These are phyloP conservation scores for Colletotrichum sidae DNA, from an alignment of 2,329 filamentous ascomycete species.

Conservation along the genomic window DNA sequence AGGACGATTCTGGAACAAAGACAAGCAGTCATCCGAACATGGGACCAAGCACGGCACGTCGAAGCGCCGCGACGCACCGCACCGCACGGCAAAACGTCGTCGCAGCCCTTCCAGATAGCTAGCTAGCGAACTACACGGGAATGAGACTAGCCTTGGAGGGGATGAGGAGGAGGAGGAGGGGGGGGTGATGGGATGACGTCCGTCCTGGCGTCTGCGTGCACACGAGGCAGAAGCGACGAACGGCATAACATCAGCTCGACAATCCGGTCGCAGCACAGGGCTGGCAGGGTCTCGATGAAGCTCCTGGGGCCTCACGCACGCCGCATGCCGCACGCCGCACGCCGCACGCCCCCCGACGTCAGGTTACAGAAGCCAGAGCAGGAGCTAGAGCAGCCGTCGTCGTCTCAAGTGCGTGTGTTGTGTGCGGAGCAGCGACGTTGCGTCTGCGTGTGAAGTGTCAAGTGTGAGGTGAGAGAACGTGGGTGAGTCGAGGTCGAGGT, in stretches of 20 bases:
- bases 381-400: slow-evolving; percentile 45
- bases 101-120: too few relatives aligned
- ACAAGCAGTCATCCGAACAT: slow-evolving; percentile 39
- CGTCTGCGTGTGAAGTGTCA: slow-evolving; percentile 37
- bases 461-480: too few relatives aligned
- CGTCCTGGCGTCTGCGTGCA: slow-evolving; percentile 27
- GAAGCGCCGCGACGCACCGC: slow-evolving; percentile 11
- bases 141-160: too few relatives aligned
- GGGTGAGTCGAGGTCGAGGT: not conserved
- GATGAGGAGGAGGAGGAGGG: too few relatives aligned
- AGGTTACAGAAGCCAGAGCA: slow-evolving; percentile 41
- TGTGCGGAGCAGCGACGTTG: slow-evolving; percentile 34
- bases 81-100: too few relatives aligned
- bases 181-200: slow-evolving; percentile 29
- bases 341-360: slow-evolving; percentile 36
- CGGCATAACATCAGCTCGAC: slow-evolving; percentile 53
- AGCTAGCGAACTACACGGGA: too few relatives aligned
- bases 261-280: slow-evolving; percentile 58
- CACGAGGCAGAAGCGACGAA: slow-evolving; percentile 35
- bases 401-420: slow-evolving; percentile 54
- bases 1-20: slow-evolving; percentile 36
- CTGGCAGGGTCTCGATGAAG: slow-evolving; percentile 43
- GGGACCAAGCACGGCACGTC: slow-evolving; percentile 31
- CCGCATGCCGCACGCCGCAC: slow-evolving; percentile 41
- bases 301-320: slow-evolving; percentile 45